Base-by-base conservation (phyloP, 805 yeast species). In the Yamadazyma akitaensis region DNA sequence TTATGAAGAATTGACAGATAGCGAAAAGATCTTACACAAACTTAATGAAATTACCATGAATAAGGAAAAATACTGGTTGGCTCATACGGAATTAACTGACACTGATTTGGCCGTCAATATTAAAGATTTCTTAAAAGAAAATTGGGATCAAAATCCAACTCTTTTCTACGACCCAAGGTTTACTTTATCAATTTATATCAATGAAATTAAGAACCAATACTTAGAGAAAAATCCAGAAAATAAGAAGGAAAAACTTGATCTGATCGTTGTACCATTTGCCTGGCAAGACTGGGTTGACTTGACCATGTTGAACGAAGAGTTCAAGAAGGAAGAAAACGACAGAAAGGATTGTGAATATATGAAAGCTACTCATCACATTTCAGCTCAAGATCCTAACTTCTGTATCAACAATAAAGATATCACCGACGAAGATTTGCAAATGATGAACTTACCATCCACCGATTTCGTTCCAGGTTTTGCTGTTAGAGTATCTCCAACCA, bases 271-370 rank as follows among this genome's bases (percentile, higher is more conserved):
- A 9, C 63, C 69, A 37, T 79, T 79, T 51, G 69, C 74, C 43
- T 79, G 83, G 83, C 64, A 69, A 13, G 83, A 79, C 51, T 79
- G 82, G 82, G 73, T 73, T 3, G 81, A 79, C 55, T 55, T 78
- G 42, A 63, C 77, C 3, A 51, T 56, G 30, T 56, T 78, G 36
- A 73, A 77, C 49, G 51, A 55, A 11, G 60, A 63, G 25, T 46
- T 60, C 37, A 19, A 33, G 18, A 55, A 54, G 42, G 61, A 62
- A 4, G 36, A 53, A 28, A 42, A 45, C 17, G 47, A 58, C 24
- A 45, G 60, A 12, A 43, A 53, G 25, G 51, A 43, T 10, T 66
- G 71, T 50, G 59, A 58, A 48, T 60, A 8, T n/a, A 49, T 54
- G 42, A 48, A 60, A 13, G 28, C 45, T 17, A 37, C 49, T 24